Evolutionary conservation across 805 yeast species (phyloP).

Genomic region (Kuraishia cidri): DNA sequence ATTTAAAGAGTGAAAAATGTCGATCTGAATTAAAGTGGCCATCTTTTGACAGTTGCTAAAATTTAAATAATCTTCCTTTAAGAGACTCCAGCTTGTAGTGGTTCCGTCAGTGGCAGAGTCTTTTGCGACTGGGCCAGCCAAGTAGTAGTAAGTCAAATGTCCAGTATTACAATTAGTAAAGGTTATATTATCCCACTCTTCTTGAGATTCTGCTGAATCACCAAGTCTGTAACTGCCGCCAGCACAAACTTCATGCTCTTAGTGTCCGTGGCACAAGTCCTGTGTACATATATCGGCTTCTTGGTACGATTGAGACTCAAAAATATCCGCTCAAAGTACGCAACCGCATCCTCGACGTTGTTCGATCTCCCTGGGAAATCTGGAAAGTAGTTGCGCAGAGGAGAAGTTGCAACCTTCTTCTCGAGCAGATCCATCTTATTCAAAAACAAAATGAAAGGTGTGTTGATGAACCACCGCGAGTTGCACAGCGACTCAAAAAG

Average conservation of each 20-base stretch:
- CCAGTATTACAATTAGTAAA: no score
- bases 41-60: no score
- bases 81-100: no score
- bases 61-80: no score
- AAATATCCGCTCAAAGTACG: constrained; percentile 64
- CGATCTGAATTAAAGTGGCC: no score
- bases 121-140: no score
- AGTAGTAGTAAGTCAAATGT: no score
- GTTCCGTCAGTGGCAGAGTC: no score
- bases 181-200: constrained; percentile 72
- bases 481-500: constrained; percentile 79
- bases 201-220: constrained; percentile 74
- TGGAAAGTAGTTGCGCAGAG: constrained; percentile 69
- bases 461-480: constrained; percentile 74
- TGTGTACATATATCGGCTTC: constrained; percentile 80
- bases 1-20: no score
- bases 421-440: constrained; percentile 83
- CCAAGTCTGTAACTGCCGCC: constrained; percentile 87
- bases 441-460: constrained; percentile 83
- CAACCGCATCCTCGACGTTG: constrained; percentile 57
- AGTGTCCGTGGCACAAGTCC: constrained; percentile 95
- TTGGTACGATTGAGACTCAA: constrained; percentile 50
- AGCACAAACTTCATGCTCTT: constrained; percentile 83
- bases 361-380: constrained; percentile 61
- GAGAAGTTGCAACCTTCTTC: constrained; percentile 55